These are phyloP conservation scores for Curvularia sp. DNA, from an alignment of 2,329 filamentous ascomycete species.

Conservation along the genomic window DNA sequence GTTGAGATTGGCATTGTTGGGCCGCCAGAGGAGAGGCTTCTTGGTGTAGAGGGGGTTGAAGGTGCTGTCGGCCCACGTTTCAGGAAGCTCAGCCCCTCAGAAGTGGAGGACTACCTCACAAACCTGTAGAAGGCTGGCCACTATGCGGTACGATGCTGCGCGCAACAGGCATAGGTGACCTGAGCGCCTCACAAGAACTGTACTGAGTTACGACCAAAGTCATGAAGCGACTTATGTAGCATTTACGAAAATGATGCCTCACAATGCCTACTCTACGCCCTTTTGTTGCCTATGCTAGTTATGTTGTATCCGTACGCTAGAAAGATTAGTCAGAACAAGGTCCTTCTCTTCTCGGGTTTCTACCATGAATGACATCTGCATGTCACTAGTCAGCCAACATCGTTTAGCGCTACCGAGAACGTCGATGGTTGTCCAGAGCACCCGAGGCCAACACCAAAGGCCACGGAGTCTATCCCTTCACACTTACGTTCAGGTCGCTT, in stretches of 20 bases:
- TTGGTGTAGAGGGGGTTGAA: slow-evolving; percentile 89
- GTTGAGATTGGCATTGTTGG: slow-evolving; percentile 99
- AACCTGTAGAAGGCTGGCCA: slow-evolving; percentile 73
- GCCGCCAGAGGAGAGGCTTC: slow-evolving; percentile 87
- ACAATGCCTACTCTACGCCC: slow-evolving; percentile 3
- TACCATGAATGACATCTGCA: slow-evolving; percentile 3
- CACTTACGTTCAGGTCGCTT: background rate
- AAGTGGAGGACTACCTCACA: slow-evolving; percentile 99
- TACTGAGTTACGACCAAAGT: slow-evolving; percentile 13
- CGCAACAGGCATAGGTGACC: slow-evolving; percentile 1
- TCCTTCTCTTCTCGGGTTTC: background rate
- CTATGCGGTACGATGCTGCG: background rate
- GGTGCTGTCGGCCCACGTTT: slow-evolving; percentile 85
- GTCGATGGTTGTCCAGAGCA: background rate
- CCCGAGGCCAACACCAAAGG: background rate
- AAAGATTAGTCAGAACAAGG: background rate
- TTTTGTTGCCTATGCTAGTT: background rate
- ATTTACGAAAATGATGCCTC: slow-evolving; percentile 37
- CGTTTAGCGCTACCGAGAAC: slow-evolving; percentile 6
- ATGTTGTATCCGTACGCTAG: background rate
- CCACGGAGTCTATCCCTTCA: background rate
- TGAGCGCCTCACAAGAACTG: background rate
- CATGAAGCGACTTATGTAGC: slow-evolving; percentile 31
- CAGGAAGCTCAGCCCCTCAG: slow-evolving; percentile 93
- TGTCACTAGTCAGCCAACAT: slow-evolving; percentile 3